Evolutionary conservation across 2,329 filamentous ascomycete species (phyloP).

Genomic region (Fusarium piperis): DNA sequence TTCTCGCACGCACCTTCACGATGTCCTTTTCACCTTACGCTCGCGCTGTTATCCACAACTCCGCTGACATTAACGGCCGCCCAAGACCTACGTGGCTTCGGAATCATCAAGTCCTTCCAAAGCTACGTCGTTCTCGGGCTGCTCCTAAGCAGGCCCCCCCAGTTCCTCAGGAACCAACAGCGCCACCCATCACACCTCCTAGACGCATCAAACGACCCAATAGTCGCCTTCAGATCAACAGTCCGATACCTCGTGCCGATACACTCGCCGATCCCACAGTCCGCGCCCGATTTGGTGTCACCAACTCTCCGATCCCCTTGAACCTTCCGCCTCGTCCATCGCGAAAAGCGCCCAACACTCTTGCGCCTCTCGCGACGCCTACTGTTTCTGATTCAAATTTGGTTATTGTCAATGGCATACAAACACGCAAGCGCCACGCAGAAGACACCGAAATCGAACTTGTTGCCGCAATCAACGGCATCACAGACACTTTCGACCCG

Average conservation of each 20-base stretch:
- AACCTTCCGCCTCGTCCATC: background rate
- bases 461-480: constrained; percentile 37
- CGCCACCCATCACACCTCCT: constrained; percentile 14
- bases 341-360: background rate
- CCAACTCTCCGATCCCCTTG: constrained; percentile 3
- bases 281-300: constrained; percentile 11
- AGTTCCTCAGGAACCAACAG: background rate
- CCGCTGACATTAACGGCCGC: constrained; percentile 19
- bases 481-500: constrained; percentile 15
- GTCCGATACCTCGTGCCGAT: constrained; percentile 15
- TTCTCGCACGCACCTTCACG: background rate
- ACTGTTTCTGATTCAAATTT: constrained; percentile 8
- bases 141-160: constrained; percentile 1
- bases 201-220: constrained; percentile 19
- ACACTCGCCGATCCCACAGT: constrained; percentile 17
- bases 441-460: constrained; percentile 46
- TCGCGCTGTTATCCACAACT: constrained; percentile 11
- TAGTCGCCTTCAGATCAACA: constrained; percentile 22
- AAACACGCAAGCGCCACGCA: constrained; percentile 44
- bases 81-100: constrained; percentile 11
- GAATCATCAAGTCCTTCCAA: constrained; percentile 6
- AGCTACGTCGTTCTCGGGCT: constrained; percentile 13
- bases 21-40: constrained; percentile 19
- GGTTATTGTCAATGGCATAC: constrained; percentile 42
- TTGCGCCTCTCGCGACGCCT: background rate